Conservation (phyloP, 305 asterid genomes). For the Plantago lanceolata region DNA sequence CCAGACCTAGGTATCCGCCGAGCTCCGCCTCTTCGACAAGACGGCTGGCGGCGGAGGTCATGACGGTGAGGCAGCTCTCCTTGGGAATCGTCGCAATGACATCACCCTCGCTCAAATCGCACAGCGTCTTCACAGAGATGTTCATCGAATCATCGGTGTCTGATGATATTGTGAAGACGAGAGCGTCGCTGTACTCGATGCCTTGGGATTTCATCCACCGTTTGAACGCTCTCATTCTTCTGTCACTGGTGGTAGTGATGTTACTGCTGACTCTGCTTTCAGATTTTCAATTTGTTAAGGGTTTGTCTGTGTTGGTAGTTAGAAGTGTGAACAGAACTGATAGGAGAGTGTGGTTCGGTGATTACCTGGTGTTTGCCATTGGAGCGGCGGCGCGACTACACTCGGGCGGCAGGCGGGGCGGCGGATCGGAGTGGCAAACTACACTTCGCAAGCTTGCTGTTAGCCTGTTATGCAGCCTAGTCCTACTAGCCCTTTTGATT, state of each 20-base stretch:
- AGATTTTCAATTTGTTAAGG: no score
- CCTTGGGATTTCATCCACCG: constrained; percentile 76
- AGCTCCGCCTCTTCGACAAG: constrained; percentile 68
- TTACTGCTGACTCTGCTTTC: no score
- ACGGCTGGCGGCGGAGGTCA: constrained; percentile 55
- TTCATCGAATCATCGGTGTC: constrained; percentile 26
- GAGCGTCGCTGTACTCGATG: constrained; percentile 74
- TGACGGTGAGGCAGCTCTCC: constrained; percentile 71
- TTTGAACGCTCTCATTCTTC: constrained; percentile 72
- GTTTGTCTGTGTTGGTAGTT: no score
- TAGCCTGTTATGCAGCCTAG: no score
- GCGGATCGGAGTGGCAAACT: no score
- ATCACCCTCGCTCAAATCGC: constrained; percentile 69
- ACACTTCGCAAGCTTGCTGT: no score
- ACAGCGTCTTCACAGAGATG: constrained; percentile 48
- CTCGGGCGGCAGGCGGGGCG: no score
- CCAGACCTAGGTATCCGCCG: constrained; percentile 63
- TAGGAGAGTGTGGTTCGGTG: no score
- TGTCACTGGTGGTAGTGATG: constrained; percentile 3
- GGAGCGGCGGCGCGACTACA: no score
- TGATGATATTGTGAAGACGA: constrained; percentile 29
- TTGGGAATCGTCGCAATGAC: constrained; percentile 80
- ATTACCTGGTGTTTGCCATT: no score
- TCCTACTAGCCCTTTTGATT: no score
- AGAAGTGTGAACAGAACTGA: no score